Evolutionary conservation across 805 yeast genomes (phyloP), one percentile per base, ranked within the genome.

Genomic region (Nematodospora valgi): DNA sequence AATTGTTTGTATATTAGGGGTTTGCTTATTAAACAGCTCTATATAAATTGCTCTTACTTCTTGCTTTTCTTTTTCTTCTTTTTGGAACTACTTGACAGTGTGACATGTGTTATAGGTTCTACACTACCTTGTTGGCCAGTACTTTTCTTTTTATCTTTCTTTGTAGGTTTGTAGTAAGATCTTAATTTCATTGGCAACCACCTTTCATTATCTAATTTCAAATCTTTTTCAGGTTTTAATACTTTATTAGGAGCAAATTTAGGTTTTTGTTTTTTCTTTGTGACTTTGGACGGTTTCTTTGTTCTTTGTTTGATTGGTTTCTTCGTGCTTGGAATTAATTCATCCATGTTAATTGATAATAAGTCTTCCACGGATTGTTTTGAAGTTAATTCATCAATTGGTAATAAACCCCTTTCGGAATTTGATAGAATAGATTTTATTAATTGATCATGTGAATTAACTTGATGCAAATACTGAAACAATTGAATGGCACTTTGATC

Each of bases 171-270:
- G 63, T 83, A 88, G 48, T 80, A 77, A 5, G 88, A 74, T 57
- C 98, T 77, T 54, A 89, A 94, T 54, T 80, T 83, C 71, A 84
- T 49, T 15, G 96, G 95, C 33, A 91, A 59, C 98, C 98, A 89
- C 62, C 97, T 81, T 58, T 89, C 97, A 44, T 51, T 32, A 59
- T 80, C 60, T 43, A 75, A 46, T 13, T 27, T 38, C 10, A 57
- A 35, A 27, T 56, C 51, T 3, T 47, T 48, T 16, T 40, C 45
- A 5, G 59, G 56, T 35, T 55, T 56, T 14, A 54, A 13, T 12
- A 52, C 51, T 39, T 64, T 63, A 32, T 30, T 35, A 3, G 56
- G 33, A 15, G 62, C 48, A 35, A 59, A 59, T 35, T 53, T 56
- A 4, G 65, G 49, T 33, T 47, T 52, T 12, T 41, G 29, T 35